Evolutionary conservation across 169 alveolate genomes (phyloP), one percentile per base, ranked within the genome.

Genomic region (Cystoisospora suis): DNA sequence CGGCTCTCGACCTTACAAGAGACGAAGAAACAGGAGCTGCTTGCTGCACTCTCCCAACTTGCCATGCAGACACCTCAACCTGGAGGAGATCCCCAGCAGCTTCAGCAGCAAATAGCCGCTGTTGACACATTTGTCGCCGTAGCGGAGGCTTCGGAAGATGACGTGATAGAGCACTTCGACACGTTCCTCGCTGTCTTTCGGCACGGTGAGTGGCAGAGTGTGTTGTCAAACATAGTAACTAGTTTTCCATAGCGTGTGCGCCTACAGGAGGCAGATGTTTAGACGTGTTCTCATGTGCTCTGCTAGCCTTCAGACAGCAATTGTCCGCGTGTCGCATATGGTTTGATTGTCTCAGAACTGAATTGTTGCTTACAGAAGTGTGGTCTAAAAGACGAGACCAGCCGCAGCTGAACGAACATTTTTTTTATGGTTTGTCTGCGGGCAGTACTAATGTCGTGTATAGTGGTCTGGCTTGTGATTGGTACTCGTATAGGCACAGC

Each of bases 1-100:
- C 91, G 91, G 32, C 91, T 70, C 44, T 70, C 91, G 58, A 75
- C 65, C 32, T 40, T 86, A 38, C 86, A 86, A 27, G 91, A 86
- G 40, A 75, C 85, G 53, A 65, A 70, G 86, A 47, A 75, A 6
- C 70, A 58, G n/a, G 70, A 86, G n/a, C 42, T 70, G 56, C 81
- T 86, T 47, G 59, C 77, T 38, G 70, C 69, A 15, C 91, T 86
- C 2, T 79, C 86, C 4, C 72, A 75, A 20, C 81, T 79, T 20
- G 40, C 79, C n/a, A 75, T 86, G 77, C 86, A 86, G 85, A 75
- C n/a, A 70, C 91, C 38, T 72, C 72, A 65, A 75, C 90, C 36
- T 70, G 81, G 69, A 15, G 40, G 29, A 36, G 59, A 81, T 23
- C 88, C 42, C 56, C 90, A 32, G 81, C 81, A 85, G 83, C 83